Base-by-base conservation (phyloP, 805 yeast species). In the Ogataea trehaloabstinens region DNA sequence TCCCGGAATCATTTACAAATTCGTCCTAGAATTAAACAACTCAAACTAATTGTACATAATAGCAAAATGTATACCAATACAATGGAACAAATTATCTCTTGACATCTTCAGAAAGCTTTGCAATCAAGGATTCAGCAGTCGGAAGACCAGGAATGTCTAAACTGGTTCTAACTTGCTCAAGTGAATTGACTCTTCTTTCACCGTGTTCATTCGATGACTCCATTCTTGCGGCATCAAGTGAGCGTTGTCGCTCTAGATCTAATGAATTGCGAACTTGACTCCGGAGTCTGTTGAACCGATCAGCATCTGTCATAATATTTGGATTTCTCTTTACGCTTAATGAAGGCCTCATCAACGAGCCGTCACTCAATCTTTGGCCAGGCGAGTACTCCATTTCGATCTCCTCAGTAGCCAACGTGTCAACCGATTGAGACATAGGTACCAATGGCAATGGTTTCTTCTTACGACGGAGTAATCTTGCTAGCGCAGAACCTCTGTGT, bases 401-500 rank as follows among this genome's bases (percentile, higher is more conserved):
- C 43, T 74, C 80, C 47, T 74, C 80, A 0, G 77, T 71, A n/a
- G 60, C 62, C 6, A 69, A 45, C 6, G 61, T 60, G 32, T 59
- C 64, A 15, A 60, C 48, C 10, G 70, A 70, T 6, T 53, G 63
- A 4, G 58, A 58, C 3, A 53, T 35, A n/a, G 60, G 52, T 21
- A 63, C 51, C 42, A 63, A 56, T 10, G 66, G 58, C 20, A 66
- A 54, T 13, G 44, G 40, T 3, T 38, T 42, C 29, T 44, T 41
- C 51, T 55, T 31, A 41, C 55, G 52, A 49, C 61, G 40, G 50
- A 64, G 52, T 46, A 64, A 51, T 39, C 70, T 63, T 51, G 63
- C 66, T 48, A 71, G 66, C 25, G 65, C 47, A 18, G 69, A 61
- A 12, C 58, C 63, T 46, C 73, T 65, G n/a, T 57, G 45, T 22